Evolutionary conservation across 179 eudicot genomes (phyloP).

Genomic region (Carnegiea gigantea): DNA sequence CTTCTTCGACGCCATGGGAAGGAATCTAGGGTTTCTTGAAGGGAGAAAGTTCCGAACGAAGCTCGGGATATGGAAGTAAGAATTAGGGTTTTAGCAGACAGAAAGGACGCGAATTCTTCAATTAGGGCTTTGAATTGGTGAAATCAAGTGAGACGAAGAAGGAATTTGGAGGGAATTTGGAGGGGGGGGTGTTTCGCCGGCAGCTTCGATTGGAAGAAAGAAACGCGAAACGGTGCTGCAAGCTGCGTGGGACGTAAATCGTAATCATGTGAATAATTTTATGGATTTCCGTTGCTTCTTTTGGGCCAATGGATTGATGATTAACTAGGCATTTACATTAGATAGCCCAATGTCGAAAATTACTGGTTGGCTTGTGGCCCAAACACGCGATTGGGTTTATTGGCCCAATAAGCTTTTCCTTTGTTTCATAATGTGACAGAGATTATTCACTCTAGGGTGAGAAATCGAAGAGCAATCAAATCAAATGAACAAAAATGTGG

Average conservation of each 20-base stretch:
- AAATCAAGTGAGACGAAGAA: background rate
- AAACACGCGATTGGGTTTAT: too few species aligned
- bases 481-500: too few species aligned
- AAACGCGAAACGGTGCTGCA: background rate
- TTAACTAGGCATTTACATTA: background rate
- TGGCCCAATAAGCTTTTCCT: too few species aligned
- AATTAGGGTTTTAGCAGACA: slow-evolving; percentile 2
- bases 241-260: background rate
- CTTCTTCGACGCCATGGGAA: slow-evolving; percentile 53
- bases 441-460: too few species aligned
- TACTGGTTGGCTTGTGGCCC: too few species aligned
- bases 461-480: too few species aligned
- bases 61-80: background rate
- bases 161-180: background rate
- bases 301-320: background rate
- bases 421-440: too few species aligned
- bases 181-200: background rate
- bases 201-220: background rate
- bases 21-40: slow-evolving; percentile 3
- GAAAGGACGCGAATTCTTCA: background rate
- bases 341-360: too few species aligned
- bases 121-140: background rate
- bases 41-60: background rate
- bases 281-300: background rate
- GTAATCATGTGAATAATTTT: background rate